A percentile compares a stretch with the other conserved stretches of the same genome.
phyloP scores from a whole-genome alignment of 2,329 filamentous ascomycete species.

The Scedosporium dehoogii region DNA sequence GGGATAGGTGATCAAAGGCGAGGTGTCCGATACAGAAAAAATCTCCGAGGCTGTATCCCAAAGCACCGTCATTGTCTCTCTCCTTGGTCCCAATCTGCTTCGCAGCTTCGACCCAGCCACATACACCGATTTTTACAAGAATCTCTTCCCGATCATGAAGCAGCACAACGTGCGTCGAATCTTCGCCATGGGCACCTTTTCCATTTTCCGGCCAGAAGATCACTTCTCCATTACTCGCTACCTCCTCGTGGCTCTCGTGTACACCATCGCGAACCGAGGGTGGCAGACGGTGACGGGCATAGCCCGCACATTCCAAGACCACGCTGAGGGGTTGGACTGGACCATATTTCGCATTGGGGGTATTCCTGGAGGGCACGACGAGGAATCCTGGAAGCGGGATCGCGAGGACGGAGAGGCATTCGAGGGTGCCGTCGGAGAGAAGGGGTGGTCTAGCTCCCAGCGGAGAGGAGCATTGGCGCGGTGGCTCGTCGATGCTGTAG shows the following conservation, averaged over 20 bases:
- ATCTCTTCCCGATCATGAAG: conserved; percentile 17
- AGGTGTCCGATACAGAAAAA: conserved; percentile 12
- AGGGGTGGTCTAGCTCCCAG: conserved; percentile 11
- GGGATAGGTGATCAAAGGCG: conserved; percentile 16
- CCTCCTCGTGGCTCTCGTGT: conserved; percentile 8
- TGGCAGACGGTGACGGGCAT: conserved; percentile 15
- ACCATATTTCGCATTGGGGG: conserved; percentile 17
- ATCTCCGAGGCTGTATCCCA: conserved; percentile 9
- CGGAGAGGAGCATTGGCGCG: conserved; percentile 14
- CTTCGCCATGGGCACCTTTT: conserved; percentile 23
- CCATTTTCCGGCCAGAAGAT: conserved; percentile 17
- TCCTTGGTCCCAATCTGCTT: conserved; percentile 14
- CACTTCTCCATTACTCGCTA: conserved; percentile 10
- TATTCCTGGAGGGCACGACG: conserved; percentile 17
- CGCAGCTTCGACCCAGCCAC: neutral
- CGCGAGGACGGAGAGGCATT: conserved; percentile 15
- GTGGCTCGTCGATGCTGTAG: conserved; percentile 20
- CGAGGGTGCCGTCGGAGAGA: conserved; percentile 13
- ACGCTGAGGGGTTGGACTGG: conserved; percentile 18
- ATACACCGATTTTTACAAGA: conserved; percentile 11
- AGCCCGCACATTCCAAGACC: conserved; percentile 12
- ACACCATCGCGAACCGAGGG: conserved; percentile 7
- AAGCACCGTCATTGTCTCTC: conserved; percentile 12
- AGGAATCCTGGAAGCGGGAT: conserved; percentile 17
- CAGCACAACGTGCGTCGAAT: conserved; percentile 20